A percentile compares a stretch with the other conserved stretches of the same genome.
Conservation (phyloP, 495 filamentous ascomycete species). For the Annulohypoxylon maeteangense region DNA sequence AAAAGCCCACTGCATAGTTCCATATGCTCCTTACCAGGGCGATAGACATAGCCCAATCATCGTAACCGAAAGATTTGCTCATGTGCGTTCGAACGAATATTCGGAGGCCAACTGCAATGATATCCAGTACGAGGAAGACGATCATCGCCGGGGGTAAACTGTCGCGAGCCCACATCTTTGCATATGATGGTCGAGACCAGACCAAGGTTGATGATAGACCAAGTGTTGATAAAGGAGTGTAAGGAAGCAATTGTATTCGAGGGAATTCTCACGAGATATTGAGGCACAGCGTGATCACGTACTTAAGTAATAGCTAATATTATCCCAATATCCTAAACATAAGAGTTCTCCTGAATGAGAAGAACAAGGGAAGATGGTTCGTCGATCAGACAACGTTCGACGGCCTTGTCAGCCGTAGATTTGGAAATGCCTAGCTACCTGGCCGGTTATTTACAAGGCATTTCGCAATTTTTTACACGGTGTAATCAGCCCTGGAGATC, state of each 20-base stretch:
- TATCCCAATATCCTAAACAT: slow-evolving; percentile 6
- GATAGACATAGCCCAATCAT: slow-evolving; percentile 1
- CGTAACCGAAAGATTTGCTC: slow-evolving; percentile 12
- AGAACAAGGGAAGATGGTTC: background rate
- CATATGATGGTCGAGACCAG: background rate
- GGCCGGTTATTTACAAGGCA: slow-evolving; percentile 6
- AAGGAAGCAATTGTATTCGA: background rate
- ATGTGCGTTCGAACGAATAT: slow-evolving; percentile 3
- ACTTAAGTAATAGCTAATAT: slow-evolving; percentile 15
- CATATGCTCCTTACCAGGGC: slow-evolving; percentile 3
- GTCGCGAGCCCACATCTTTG: slow-evolving; percentile 15
- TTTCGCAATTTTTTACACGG: slow-evolving; percentile 1
- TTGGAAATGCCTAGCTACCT: background rate
- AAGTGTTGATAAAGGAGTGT: background rate
- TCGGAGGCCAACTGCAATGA: slow-evolving; percentile 7
- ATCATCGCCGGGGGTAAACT: slow-evolving; percentile 14
- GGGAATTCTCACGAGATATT: background rate
- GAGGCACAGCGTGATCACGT: background rate
- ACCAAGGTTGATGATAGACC: slow-evolving; percentile 1
- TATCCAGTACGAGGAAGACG: background rate
- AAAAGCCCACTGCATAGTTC: background rate
- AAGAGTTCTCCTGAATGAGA: slow-evolving; percentile 2
- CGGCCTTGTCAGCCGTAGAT: background rate
- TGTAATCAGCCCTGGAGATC: slow-evolving; percentile 9
- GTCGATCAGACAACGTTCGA: slow-evolving; percentile 14